Evolutionary conservation across 192 early-diverging fungal species (phyloP), one percentile per base, ranked within the genome.

Genomic region (Pilobolus umbonatus): DNA sequence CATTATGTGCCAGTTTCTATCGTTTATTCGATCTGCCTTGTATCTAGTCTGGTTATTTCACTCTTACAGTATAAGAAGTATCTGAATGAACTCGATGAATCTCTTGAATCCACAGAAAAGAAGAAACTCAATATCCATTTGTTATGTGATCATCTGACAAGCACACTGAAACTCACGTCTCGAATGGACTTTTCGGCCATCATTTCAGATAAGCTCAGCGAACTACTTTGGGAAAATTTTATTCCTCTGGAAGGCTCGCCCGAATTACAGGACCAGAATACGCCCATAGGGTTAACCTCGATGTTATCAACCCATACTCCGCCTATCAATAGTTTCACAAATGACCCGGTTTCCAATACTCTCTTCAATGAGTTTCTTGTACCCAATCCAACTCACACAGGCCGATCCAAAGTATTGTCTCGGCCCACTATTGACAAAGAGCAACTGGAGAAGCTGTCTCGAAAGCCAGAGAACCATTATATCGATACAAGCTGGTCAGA

Each of bases 381-480:
- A 54, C 38, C 17, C 17, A 15, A 21, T 38, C 38, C 2, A 38
- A 10, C 24, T 34, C 4, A 54, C 38, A 19, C 29, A 19, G 2
- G 31, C 31, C 2, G 19, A 19, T 26, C 19, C 39, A 1, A 12
- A 42, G 15, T 17, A 54, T 54, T 21, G 24, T 42, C 52, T 10
- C 28, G 31, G 12, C 21, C 52, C 25, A 21, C 35, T 54, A 54
- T 54, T 35, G 52, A 54, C 5, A 21, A 11, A 38, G 52, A 54
- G 7, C 52, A 54, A 5, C 21, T 54, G 6, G 52, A 54, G 35
- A 54, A 54, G 15, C 17, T 54, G 6, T 54, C 52, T 36, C 52
- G 47, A 15, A 49, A 49, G 9, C 25, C 25, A 7, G 25, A 21
- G 12, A 48, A 48, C 46, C 28, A 24, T 22, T 26, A 26, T 48